Evolutionary conservation across 805 yeast species (phyloP).

Genomic region (Metschnikowia similis): DNA sequence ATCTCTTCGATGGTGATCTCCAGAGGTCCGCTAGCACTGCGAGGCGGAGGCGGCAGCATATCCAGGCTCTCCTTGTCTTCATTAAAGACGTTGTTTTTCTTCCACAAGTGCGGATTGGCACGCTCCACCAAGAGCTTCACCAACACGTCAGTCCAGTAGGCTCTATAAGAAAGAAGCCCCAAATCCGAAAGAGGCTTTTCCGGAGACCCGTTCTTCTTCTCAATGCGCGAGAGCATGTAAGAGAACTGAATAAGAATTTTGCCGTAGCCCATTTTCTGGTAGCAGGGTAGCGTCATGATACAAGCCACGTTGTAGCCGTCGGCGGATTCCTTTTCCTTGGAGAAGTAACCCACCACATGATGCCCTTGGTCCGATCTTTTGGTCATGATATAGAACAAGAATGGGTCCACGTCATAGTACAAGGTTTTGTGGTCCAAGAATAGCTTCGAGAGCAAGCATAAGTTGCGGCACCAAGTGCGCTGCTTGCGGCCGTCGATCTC

Average conservation of each 20-base stretch:
- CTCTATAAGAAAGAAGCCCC: slow-evolving; percentile 89
- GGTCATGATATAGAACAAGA: slow-evolving; percentile 94
- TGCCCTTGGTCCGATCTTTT: slow-evolving; percentile 85
- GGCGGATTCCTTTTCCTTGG: slow-evolving; percentile 94
- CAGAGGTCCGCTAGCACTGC: slow-evolving; percentile 16
- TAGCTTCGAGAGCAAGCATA: slow-evolving; percentile 83
- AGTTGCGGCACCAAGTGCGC: slow-evolving; percentile 94
- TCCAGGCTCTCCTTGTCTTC: slow-evolving; percentile 24
- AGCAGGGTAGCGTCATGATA: slow-evolving; percentile 91
- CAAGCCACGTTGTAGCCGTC: slow-evolving; percentile 96
- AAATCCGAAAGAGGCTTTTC: slow-evolving; percentile 95
- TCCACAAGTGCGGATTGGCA: slow-evolving; percentile 34
- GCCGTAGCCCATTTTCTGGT: slow-evolving; percentile 94
- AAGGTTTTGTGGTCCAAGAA: slow-evolving; percentile 94
- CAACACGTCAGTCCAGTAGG: slow-evolving; percentile 92
- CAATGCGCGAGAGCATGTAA: slow-evolving; percentile 83
- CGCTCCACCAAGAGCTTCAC: slow-evolving; percentile 67
- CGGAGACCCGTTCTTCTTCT: slow-evolving; percentile 90
- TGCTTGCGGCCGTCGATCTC: slow-evolving; percentile 97
- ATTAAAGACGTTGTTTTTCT: slow-evolving; percentile 35
- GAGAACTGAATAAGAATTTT: slow-evolving; percentile 88
- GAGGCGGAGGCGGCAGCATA: slow-evolving; percentile 17
- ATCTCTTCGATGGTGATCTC: slow-evolving; percentile 89
- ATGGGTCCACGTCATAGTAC: slow-evolving; percentile 97
- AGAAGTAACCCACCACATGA: slow-evolving; percentile 93